A percentile compares a stretch with the other conserved stretches of the same genome.
Conservation (phyloP, 257 asterid genomes). For the Capsicum baccatum region DNA sequence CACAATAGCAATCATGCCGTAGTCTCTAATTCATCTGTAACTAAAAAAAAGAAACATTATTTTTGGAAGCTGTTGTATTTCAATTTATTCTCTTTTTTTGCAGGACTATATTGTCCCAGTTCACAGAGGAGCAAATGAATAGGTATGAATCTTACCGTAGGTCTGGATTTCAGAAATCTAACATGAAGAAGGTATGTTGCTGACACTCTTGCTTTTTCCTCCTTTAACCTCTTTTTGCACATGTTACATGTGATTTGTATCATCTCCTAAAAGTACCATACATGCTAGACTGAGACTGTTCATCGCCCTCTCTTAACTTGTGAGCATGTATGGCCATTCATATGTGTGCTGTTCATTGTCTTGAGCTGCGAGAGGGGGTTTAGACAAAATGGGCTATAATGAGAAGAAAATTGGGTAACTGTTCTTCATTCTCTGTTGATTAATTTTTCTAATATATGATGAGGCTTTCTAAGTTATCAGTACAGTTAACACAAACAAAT, state of each 20-base stretch:
- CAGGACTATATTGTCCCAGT: conserved; percentile 77
- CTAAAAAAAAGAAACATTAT: no score
- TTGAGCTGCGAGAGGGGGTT: neutral
- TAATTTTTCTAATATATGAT: neutral
- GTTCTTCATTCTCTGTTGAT: neutral
- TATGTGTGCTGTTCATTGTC: neutral
- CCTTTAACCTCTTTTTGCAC: conserved; percentile 5
- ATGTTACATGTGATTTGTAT: neutral
- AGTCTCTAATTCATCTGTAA: no score
- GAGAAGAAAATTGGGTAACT: neutral
- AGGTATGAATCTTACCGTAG: conserved; percentile 86
- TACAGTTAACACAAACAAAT: neutral
- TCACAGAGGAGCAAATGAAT: conserved; percentile 84
- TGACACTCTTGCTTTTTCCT: neutral
- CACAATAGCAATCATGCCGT: no score
- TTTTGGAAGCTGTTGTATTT: neutral
- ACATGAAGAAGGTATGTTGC: conserved; percentile 73
- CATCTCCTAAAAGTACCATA: neutral
- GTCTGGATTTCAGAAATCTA: conserved; percentile 84
- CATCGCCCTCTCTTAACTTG: neutral
- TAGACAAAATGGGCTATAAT: neutral
- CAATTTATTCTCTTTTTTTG: conserved; percentile 24
- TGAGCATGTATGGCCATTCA: neutral
- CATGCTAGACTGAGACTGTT: neutral
- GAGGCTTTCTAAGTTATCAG: neutral